A percentile compares a stretch with the other conserved stretches of the same genome.
Conservation (phyloP, 2,329 filamentous ascomycete species). For the Aspergillus vadensis region DNA sequence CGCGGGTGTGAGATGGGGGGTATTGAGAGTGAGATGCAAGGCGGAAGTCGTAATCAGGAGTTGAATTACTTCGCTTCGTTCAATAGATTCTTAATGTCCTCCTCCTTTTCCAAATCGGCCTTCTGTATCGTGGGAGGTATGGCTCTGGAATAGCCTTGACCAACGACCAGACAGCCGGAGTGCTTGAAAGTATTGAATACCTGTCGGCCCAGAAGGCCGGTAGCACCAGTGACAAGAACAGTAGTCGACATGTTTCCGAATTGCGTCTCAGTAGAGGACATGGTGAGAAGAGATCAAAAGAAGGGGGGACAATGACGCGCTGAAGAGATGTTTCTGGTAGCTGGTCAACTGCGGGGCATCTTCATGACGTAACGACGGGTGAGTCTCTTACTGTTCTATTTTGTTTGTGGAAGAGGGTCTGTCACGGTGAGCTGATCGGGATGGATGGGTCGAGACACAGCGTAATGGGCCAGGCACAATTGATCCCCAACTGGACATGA, state of each 20-base stretch:
- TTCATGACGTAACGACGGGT: constrained; percentile 22
- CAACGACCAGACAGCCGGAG: constrained; percentile 68
- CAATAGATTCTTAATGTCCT: constrained; percentile 50
- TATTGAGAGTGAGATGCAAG: not conserved
- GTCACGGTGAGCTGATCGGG: not conserved
- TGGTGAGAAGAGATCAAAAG: constrained; percentile 8
- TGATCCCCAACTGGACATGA: not conserved
- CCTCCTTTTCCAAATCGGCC: constrained; percentile 52
- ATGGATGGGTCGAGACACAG: not conserved
- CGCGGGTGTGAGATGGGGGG: not conserved
- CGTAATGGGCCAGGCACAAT: not conserved
- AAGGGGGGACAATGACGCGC: constrained; percentile 4
- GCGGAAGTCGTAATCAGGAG: not conserved
- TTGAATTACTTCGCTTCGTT: constrained; percentile 54
- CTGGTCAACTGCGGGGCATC: constrained; percentile 14
- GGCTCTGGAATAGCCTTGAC: constrained; percentile 73
- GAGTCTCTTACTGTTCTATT: not conserved
- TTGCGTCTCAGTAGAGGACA: constrained; percentile 6
- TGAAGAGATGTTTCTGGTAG: constrained; percentile 2
- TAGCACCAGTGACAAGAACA: constrained; percentile 80
- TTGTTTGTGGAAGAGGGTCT: not conserved
- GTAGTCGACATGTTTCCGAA: constrained; percentile 47
- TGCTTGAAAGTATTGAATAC: constrained; percentile 70
- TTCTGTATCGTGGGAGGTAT: constrained; percentile 68
- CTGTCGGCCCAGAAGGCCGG: constrained; percentile 78